Evolutionary conservation across 306 rosid genomes (phyloP), one percentile per base, ranked within the genome.

Genomic region (Glycyrrhiza uralensis): DNA sequence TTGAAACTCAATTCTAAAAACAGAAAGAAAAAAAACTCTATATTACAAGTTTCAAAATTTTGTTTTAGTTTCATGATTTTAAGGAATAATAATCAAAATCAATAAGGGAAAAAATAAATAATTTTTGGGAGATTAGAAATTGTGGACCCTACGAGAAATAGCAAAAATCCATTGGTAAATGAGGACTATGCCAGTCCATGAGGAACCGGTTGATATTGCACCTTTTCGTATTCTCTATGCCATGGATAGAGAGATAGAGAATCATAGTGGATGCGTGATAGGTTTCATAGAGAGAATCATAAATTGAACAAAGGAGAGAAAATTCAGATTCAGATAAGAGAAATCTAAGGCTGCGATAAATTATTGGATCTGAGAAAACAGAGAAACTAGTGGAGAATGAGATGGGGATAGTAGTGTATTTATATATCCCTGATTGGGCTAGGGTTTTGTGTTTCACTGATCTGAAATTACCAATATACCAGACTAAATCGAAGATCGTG

Each of bases 141-240:
- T 86, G 76, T 89, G 65, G 77, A 63, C 15, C 91, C 83, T 80
- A 82, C 88, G 85, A 89, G 91, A 86, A 86, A 86, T 30, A 80
- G 91, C 78, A 54, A 82, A 75, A 86, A 69, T 80, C 85, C 79
- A 86, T 42, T 1, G 26, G 0, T 12, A 54, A 26, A 12, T 3
- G n/a, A 67, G 70, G 88, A 83, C 49, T 51, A 71, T 72, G 84
- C 88, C 80, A 65, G 92, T 87, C 96, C 92, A 78, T n/a, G 79
- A 87, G 76, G 86, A 57, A 75, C 90, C 72, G 14, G 3, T 80
- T 35, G 23, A 77, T 86, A 20, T 88, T 29, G 89, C 94, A 88
- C 82, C 94, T 0, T 15, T 82, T 71, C 85, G 75, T 72, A 72
- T 58, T 65, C 90, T 77, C 85, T 54, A 24, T 65, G 50, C 81